Conservation (phyloP, 192 early-diverging fungal genomes). For the Lunasporangiospora selenospora region DNA sequence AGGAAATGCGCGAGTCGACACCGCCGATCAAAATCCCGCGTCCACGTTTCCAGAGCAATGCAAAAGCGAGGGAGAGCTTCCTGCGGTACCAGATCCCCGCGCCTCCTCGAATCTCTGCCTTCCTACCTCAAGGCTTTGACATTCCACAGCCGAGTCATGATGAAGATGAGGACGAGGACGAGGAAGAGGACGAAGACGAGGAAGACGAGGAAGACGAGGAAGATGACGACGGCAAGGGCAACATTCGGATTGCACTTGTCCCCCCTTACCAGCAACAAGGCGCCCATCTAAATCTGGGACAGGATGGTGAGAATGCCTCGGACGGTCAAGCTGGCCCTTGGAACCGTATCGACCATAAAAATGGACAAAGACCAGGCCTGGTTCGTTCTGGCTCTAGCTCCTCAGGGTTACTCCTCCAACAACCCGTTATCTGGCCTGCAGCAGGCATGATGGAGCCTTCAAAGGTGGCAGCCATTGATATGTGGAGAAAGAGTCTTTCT, state of each 20-base stretch:
- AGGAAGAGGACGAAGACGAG: neutral
- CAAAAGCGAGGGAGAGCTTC: constrained; percentile 6
- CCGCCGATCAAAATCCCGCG: neutral
- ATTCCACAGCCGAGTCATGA: neutral
- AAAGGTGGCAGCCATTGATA: constrained; percentile 35
- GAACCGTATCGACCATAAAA: too few species aligned
- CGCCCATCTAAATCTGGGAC: too few species aligned
- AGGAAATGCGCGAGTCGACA: too few species aligned
- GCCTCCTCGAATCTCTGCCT: neutral
- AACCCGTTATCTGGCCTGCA: constrained; percentile 20
- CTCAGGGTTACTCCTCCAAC: too few species aligned
- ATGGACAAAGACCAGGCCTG: too few species aligned
- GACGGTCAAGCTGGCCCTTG: too few species aligned
- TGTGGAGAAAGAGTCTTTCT: constrained; percentile 23
- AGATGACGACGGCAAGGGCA: constrained; percentile 3
- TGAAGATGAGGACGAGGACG: neutral
- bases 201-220: constrained; percentile 7
- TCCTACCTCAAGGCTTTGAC: neutral
- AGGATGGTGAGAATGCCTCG: too few species aligned
- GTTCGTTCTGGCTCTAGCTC: too few species aligned
- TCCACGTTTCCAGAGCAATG: too few species aligned
- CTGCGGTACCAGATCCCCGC: neutral
- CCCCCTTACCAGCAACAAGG: too few species aligned
- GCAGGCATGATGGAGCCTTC: constrained; percentile 16
- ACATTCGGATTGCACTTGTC: too few species aligned